A percentile compares a stretch with the other conserved stretches of the same genome.
Evolutionary conservation across 2,329 filamentous ascomycete species (phyloP).

Genomic region (Pyrenophora graminea): DNA sequence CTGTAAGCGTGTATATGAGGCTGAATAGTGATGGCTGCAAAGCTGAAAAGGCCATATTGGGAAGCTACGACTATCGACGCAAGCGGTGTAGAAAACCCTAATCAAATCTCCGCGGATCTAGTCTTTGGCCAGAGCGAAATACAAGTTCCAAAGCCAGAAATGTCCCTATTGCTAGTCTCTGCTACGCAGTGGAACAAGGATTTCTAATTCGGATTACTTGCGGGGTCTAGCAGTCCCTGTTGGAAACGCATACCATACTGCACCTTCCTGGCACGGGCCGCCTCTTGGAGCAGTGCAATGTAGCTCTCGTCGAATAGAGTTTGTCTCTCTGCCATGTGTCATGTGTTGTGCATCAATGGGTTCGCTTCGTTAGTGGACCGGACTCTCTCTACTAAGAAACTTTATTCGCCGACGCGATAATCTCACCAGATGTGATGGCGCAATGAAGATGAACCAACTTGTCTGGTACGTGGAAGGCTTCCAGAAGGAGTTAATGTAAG

Average conservation of each 20-base stretch:
- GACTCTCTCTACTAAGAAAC: slow-evolving; percentile 21
- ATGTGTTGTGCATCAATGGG: slow-evolving; percentile 28
- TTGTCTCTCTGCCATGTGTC: slow-evolving; percentile 19
- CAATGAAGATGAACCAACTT: slow-evolving; percentile 10
- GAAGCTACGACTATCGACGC: slow-evolving; percentile 20
- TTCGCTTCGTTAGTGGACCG: slow-evolving; percentile 21
- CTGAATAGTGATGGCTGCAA: neutral
- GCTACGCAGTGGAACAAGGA: slow-evolving; percentile 10
- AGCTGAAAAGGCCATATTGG: slow-evolving; percentile 14
- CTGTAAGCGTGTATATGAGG: too few species aligned
- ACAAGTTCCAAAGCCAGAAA: slow-evolving; percentile 11
- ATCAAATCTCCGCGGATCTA: slow-evolving; percentile 15
- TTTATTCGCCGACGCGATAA: slow-evolving; percentile 15
- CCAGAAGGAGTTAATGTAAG: slow-evolving; percentile 16
- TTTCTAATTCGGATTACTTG: slow-evolving; percentile 9
- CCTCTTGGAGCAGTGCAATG: slow-evolving; percentile 14
- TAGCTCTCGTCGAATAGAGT: slow-evolving; percentile 13
- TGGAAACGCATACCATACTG: slow-evolving; percentile 8
- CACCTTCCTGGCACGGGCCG: slow-evolving; percentile 7
- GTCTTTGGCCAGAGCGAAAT: slow-evolving; percentile 12
- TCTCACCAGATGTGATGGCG: slow-evolving; percentile 13
- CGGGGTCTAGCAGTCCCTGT: slow-evolving; percentile 8
- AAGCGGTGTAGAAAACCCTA: slow-evolving; percentile 4
- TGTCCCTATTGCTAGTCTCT: slow-evolving; percentile 6
- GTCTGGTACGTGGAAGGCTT: slow-evolving; percentile 13